Percentiles rank a stretch among this genome's conserved stretches.
Evolutionary conservation across 305 asterid genomes (phyloP).

Genomic region (Fraxinus velutina): DNA sequence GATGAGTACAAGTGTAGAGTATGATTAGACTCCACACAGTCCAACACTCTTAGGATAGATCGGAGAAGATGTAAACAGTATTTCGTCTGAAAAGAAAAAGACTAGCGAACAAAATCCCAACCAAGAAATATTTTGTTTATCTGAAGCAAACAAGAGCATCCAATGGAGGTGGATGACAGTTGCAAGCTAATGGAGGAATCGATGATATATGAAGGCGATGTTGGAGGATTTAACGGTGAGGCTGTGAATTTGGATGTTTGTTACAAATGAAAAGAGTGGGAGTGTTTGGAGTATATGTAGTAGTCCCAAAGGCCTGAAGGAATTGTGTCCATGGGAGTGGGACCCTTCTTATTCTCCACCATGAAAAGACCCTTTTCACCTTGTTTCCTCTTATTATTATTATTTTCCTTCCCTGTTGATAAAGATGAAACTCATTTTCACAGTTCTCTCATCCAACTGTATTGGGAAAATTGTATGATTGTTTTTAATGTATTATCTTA

Average conservation of each 20-base stretch:
- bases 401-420: background rate
- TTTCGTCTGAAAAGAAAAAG: conserved; percentile 3
- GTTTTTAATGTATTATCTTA: background rate
- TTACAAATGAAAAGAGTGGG: conserved; percentile 29
- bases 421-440: background rate
- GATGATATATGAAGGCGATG: background rate
- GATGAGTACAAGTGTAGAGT: background rate
- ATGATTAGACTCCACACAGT: background rate
- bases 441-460: background rate
- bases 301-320: conserved; percentile 25
- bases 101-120: background rate
- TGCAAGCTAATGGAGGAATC: background rate
- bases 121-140: background rate
- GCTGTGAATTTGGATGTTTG: conserved; percentile 12
- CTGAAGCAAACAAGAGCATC: conserved; percentile 29
- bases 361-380: conserved; percentile 17
- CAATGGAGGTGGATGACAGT: conserved; percentile 1
- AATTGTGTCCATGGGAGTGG: conserved; percentile 21
- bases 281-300: conserved; percentile 39
- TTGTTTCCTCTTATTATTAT: background rate
- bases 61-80: background rate
- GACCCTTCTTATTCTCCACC: conserved; percentile 34
- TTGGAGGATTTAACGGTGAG: conserved; percentile 7
- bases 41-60: background rate
- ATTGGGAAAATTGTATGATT: background rate